Conservation (phyloP, 345 rosid species). For the Murraya koenigii region DNA sequence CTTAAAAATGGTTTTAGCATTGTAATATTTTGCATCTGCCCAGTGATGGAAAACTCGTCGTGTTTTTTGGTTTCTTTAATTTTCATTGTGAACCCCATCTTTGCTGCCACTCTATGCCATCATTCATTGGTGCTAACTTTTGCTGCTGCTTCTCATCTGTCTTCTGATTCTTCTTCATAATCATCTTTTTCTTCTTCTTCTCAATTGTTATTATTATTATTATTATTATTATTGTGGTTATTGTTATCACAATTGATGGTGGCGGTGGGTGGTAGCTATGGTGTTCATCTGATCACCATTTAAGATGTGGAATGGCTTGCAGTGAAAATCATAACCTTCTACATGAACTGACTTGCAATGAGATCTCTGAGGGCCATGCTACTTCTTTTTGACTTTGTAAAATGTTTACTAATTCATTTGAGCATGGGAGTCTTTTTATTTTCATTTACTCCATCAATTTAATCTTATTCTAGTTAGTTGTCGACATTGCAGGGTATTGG, state of each 20-base stretch:
- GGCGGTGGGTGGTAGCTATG: background rate
- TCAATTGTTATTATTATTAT: background rate
- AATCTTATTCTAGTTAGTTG: no score
- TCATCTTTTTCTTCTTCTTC: background rate
- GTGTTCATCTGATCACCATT: background rate
- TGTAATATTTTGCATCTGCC: background rate
- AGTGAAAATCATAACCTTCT: constrained; percentile 11
- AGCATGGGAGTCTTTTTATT: background rate
- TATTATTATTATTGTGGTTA: background rate
- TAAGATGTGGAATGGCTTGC: constrained; percentile 16
- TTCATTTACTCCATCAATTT: background rate
- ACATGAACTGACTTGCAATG: background rate
- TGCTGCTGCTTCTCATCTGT: background rate
- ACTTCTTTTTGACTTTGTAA: no score
- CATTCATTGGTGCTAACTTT: background rate
- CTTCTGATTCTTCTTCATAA: background rate
- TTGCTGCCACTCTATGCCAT: constrained; percentile 8
- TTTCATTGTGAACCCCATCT: constrained; percentile 11
- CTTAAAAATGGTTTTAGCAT: background rate
- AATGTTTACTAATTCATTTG: background rate
- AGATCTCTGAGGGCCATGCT: constrained; percentile 22
- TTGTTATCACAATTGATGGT: background rate
- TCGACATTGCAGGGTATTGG: background rate
- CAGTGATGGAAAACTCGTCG: constrained; percentile 11
- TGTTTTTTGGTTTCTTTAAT: background rate